Evolutionary conservation across 1,284 basidiomycete species (phyloP).

Genomic region (Rhodotorula sp.): DNA sequence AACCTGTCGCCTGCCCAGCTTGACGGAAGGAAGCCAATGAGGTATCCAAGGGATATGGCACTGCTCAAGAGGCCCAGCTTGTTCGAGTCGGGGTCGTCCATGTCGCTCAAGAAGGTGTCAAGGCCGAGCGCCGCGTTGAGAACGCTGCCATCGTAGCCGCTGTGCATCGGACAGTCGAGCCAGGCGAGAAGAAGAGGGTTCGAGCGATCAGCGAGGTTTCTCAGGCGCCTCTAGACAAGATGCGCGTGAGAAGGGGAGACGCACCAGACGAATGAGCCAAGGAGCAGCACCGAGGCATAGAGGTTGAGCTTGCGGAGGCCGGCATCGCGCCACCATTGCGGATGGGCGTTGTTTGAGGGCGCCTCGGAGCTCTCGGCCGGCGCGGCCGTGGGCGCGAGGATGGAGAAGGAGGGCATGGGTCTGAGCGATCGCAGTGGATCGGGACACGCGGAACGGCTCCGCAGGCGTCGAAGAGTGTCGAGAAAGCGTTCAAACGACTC

Average conservation of each 20-base stretch:
- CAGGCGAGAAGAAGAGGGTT: no score
- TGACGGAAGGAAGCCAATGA: slow-evolving; percentile 20
- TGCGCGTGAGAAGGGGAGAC: neutral
- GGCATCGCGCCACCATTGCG: slow-evolving; percentile 22
- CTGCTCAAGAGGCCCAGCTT: slow-evolving; percentile 21
- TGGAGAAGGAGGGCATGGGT: neutral
- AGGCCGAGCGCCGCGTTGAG: slow-evolving; percentile 10
- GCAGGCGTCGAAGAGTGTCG: no score
- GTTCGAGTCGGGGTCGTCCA: slow-evolving; percentile 21
- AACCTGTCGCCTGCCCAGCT: slow-evolving; percentile 17
- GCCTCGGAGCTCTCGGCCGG: neutral
- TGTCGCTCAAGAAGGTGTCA: slow-evolving; percentile 5
- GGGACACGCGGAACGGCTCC: no score
- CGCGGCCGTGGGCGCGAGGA: neutral
- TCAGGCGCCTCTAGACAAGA: neutral
- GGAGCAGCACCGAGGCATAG: slow-evolving; percentile 9
- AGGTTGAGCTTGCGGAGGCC: slow-evolving; percentile 18
- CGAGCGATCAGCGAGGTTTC: neutral
- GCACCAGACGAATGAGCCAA: slow-evolving; percentile 23
- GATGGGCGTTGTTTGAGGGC: slow-evolving; percentile 19
- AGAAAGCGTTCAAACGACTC: no score
- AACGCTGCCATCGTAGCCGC: slow-evolving; percentile 11
- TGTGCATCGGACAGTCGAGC: neutral
- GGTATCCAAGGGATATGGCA: slow-evolving; percentile 28
- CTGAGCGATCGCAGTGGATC: neutral